A percentile compares a stretch with the other conserved stretches of the same genome.
phyloP scores from a whole-genome alignment of 2,329 filamentous ascomycete species.

The Microdochium bolleyi region DNA sequence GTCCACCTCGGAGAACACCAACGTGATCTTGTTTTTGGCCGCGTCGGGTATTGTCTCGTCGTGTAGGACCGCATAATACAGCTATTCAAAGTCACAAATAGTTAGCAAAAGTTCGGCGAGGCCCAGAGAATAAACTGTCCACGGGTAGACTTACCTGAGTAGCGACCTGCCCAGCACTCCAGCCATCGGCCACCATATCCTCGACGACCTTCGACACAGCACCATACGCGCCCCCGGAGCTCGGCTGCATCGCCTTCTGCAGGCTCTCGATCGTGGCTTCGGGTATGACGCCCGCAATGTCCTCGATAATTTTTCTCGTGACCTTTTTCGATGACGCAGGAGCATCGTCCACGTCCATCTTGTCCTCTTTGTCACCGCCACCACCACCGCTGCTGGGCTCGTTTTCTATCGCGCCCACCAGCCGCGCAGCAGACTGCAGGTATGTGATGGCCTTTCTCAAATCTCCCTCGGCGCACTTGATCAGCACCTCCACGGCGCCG shows the following conservation, averaged over 20 bases:
- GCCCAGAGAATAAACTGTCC: not conserved
- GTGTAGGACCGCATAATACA: conserved; percentile 76
- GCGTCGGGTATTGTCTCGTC: conserved; percentile 77
- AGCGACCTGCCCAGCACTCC: conserved; percentile 88
- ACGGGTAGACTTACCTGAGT: conserved; percentile 50
- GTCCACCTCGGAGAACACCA: conserved; percentile 88
- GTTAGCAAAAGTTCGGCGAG: conserved; percentile 8
- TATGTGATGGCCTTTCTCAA: conserved; percentile 94
- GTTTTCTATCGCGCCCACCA: conserved; percentile 62
- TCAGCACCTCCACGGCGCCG: conserved; percentile 75
- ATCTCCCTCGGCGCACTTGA: conserved; percentile 87
- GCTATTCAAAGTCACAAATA: conserved; percentile 28
- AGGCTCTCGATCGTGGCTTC: conserved; percentile 62
- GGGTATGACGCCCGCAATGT: conserved; percentile 94
- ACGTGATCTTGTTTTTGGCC: conserved; percentile 85
- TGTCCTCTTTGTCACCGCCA: conserved; percentile 41
- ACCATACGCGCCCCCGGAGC: conserved; percentile 58
- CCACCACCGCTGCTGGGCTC: conserved; percentile 23
- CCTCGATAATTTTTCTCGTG: conserved; percentile 75
- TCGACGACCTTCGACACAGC: conserved; percentile 73
- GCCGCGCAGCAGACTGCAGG: conserved; percentile 82
- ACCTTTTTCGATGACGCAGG: conserved; percentile 42
- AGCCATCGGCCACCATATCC: conserved; percentile 90
- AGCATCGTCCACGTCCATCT: conserved; percentile 52
- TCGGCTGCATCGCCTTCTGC: conserved; percentile 68